Conservation (phyloP, 202 grass and related monocot species). For the Brachypodium distachyon region DNA sequence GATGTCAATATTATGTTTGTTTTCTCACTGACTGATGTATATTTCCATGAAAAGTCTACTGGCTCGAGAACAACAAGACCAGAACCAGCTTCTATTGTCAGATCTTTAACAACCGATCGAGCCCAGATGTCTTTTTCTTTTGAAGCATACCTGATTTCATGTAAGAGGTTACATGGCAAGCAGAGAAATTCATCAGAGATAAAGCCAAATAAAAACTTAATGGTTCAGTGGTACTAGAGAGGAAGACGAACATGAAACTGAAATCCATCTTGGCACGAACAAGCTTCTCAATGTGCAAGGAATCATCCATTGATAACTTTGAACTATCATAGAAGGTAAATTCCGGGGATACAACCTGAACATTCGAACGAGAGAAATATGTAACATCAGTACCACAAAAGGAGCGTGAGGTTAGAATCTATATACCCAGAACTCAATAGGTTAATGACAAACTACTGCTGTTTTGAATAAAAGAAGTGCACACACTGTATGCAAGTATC, state of each 20-base stretch:
- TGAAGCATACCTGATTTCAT: slow-evolving; percentile 87
- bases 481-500: background rate
- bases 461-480: background rate
- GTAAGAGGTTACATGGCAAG: background rate
- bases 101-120: slow-evolving; percentile 75
- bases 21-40: slow-evolving; percentile 84
- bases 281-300: slow-evolving; percentile 92
- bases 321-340: slow-evolving; percentile 94
- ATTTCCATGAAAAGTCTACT: slow-evolving; percentile 89
- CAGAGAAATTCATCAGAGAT: background rate
- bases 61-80: slow-evolving; percentile 90
- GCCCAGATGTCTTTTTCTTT: slow-evolving; percentile 94
- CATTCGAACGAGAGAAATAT: slow-evolving; percentile 9
- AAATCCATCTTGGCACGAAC: slow-evolving; percentile 91
- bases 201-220: slow-evolving; percentile 23
- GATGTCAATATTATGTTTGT: slow-evolving; percentile 61
- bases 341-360: slow-evolving; percentile 89
- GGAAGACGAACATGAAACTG: slow-evolving; percentile 81
- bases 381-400: slow-evolving; percentile 15
- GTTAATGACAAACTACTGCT: background rate
- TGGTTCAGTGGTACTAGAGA: slow-evolving; percentile 2
- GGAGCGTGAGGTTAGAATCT: background rate
- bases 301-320: slow-evolving; percentile 84
- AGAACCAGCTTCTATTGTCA: slow-evolving; percentile 84
- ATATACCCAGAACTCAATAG: slow-evolving; percentile 1